Evolutionary conservation across 2,329 filamentous ascomycete genomes (phyloP).

Genomic region (Aspergillus sp.): DNA sequence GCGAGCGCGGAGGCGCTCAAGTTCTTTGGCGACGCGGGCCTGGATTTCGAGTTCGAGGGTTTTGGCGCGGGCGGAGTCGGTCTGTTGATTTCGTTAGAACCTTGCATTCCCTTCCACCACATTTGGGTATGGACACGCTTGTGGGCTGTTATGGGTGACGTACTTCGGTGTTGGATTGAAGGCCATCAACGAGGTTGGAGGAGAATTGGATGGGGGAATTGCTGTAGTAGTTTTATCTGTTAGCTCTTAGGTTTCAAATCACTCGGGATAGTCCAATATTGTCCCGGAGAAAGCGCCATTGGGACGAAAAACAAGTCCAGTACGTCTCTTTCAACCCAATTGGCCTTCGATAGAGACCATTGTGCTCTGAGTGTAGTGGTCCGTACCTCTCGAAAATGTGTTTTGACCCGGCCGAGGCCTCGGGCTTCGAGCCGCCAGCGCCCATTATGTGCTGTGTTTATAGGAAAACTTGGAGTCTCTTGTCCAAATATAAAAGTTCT

Average conservation of each 20-base stretch:
- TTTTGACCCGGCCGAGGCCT: slow-evolving; percentile 51
- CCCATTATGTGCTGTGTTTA: slow-evolving; percentile 51
- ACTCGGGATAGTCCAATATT: neutral
- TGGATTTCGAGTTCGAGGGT: slow-evolving; percentile 85
- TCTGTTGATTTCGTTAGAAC: slow-evolving; percentile 53
- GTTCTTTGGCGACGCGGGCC: slow-evolving; percentile 79
- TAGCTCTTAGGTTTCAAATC: neutral
- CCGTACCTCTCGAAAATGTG: slow-evolving; percentile 62
- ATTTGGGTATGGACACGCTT: neutral
- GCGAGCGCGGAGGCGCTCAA: slow-evolving; percentile 72
- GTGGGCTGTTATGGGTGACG: slow-evolving; percentile 20
- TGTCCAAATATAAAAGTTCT: neutral
- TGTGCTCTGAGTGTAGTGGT: neutral
- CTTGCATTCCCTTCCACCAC: neutral
- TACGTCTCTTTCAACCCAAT: neutral
- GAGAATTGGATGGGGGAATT: slow-evolving; percentile 68
- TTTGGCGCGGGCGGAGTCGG: slow-evolving; percentile 81
- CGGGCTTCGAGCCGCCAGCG: slow-evolving; percentile 62
- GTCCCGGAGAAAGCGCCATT: neutral
- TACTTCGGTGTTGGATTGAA: slow-evolving; percentile 87
- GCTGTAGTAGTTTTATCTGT: slow-evolving; percentile 27
- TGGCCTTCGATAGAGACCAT: neutral
- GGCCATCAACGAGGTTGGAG: slow-evolving; percentile 74
- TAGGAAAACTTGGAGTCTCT: neutral
- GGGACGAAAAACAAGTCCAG: no score